Conservation (phyloP, 1,284 basidiomycete species). For the Schizophyllum amplum region DNA sequence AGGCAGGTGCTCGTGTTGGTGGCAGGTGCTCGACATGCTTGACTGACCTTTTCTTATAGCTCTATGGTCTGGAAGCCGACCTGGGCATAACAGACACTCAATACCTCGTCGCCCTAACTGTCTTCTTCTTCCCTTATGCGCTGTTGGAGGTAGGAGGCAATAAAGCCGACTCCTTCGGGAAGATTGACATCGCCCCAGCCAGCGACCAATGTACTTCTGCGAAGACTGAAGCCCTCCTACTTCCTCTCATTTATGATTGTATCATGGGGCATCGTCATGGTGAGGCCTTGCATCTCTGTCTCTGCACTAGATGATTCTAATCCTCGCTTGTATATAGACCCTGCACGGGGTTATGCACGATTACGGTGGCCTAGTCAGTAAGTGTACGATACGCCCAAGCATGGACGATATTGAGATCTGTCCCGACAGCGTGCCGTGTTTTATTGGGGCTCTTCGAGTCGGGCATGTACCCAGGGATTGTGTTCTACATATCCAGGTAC, state of each 20-base stretch:
- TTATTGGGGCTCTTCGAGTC: not conserved
- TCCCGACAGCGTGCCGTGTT: not conserved
- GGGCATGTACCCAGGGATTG: slow-evolving; percentile 42
- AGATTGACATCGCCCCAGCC: slow-evolving; percentile 24
- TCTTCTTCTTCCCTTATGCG: slow-evolving; percentile 52
- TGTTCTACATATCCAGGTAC: slow-evolving; percentile 48
- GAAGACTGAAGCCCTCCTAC: slow-evolving; percentile 46
- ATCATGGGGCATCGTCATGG: slow-evolving; percentile 54
- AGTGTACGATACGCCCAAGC: slow-evolving; percentile 2
- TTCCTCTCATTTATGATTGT: slow-evolving; percentile 51
- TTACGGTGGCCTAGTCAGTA: slow-evolving; percentile 44
- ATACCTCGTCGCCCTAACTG: slow-evolving; percentile 46
- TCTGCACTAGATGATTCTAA: not conserved
- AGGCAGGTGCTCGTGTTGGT: slow-evolving; percentile 26
- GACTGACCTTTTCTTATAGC: no score
- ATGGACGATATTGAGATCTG: not conserved
- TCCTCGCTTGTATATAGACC: slow-evolving; percentile 23
- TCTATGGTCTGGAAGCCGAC: slow-evolving; percentile 40
- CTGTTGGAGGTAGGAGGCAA: slow-evolving; percentile 37
- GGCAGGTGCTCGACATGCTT: not conserved
- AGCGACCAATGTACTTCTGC: slow-evolving; percentile 46
- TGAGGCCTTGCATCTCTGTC: slow-evolving; percentile 17
- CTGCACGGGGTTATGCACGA: slow-evolving; percentile 44
- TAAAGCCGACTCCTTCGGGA: slow-evolving; percentile 1
- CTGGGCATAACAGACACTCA: slow-evolving; percentile 40